Evolutionary conservation across 768 basidiomycete genomes (phyloP), one percentile per base, ranked within the genome.

Genomic region (Podaxis sp.): DNA sequence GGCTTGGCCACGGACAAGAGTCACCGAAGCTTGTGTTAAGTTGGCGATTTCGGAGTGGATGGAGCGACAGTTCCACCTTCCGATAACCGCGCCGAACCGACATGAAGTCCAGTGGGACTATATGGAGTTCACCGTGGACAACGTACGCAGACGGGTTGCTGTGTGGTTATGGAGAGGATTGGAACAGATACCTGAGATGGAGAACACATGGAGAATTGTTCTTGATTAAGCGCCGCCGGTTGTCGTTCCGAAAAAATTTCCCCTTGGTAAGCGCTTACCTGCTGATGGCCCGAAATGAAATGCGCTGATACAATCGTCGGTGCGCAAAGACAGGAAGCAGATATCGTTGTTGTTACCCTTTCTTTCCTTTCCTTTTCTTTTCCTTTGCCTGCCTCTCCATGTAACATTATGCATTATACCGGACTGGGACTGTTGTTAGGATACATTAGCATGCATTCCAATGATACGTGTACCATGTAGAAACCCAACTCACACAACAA

Each of bases 81-180:
- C 61, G 17, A 33, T 13, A 3, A n/a, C 12, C 1, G 40, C 44
- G 8, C 36, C 15, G 6, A 17, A 49, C 9, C 33, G 13, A 17
- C 8, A 49, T 28, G 19, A 49, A 2, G 30, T 63, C 30, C n/a
- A 39, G 54, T 33, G 28, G 1, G 22, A 12, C 4, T 15, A 17
- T 26, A n/a, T 26, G 3, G 11, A 13, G 6, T 63, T 38, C 13
- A 28, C 22, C 6, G 36, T 39, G 11, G 36, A 51, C 19, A 54
- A 54, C 11, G 54, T 51, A 30, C 22, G 15, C 36, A 39, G 6
- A 24, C 46, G 26, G 24, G 61, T 36, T 4, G 15, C 24, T 2
- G 61, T 63, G n/a, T 63, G 54, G 61, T 15, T 63, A 2, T 63
- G 61, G 61, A 56, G n/a, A 22, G 61, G 61, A 6, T 17, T 63